These are phyloP conservation scores for Heimioporus sp. DNA, from an alignment of 768 basidiomycete genomes.

Conservation along the genomic window DNA sequence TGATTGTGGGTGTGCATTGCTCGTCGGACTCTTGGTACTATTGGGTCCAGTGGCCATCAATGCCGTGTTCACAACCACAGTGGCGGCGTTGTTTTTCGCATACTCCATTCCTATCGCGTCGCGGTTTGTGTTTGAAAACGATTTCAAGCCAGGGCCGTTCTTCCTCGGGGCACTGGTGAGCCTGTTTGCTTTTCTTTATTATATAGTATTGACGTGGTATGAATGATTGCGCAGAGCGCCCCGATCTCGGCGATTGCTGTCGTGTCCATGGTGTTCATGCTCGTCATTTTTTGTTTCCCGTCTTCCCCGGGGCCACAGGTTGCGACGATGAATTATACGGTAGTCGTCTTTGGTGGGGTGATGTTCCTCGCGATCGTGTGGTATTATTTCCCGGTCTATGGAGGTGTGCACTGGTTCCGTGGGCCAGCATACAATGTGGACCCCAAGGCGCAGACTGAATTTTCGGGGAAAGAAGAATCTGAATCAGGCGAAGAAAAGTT, in stretches of 20 bases:
- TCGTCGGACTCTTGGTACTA: conserved; percentile 52
- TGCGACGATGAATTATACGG: conserved; percentile 66
- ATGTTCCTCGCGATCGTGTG: conserved; percentile 53
- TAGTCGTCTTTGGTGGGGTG: conserved; percentile 61
- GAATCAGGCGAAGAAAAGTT: too few relatives aligned
- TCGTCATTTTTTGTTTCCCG: conserved; percentile 62
- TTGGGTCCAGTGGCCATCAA: conserved; percentile 52
- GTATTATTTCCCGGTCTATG: conserved; percentile 71
- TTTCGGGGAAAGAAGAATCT: too few relatives aligned
- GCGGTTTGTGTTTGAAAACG: conserved; percentile 45
- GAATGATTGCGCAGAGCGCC: conserved; percentile 38
- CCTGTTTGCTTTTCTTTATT: not conserved
- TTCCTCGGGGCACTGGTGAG: conserved; percentile 40
- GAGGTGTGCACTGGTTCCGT: conserved; percentile 67
- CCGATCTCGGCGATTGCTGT: conserved; percentile 55
- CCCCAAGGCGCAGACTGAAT: too few relatives aligned
- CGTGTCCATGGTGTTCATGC: conserved; percentile 62
- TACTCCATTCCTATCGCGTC: conserved; percentile 46
- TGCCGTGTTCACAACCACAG: conserved; percentile 50
- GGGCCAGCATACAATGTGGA: conserved; percentile 53
- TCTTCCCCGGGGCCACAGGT: conserved; percentile 41
- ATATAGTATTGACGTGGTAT: conserved; percentile 3
- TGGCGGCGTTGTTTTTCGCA: conserved; percentile 42
- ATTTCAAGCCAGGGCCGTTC: conserved; percentile 46
- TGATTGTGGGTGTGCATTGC: conserved; percentile 35